Evolutionary conservation across 2,329 filamentous ascomycete species (phyloP).

Genomic region (Sporothrix brasiliensis): DNA sequence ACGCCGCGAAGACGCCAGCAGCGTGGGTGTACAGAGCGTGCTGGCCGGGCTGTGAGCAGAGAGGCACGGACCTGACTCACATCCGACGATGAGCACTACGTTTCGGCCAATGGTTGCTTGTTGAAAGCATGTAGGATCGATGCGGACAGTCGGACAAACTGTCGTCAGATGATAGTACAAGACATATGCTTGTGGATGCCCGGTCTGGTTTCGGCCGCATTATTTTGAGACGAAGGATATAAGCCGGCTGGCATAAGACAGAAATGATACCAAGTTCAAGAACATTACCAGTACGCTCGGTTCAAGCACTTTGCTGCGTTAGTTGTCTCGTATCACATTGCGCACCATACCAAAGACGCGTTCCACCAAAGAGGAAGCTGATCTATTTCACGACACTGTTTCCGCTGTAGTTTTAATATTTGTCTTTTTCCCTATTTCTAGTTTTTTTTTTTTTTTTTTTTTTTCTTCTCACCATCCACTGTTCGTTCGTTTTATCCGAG

Average conservation of each 20-base stretch:
- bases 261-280: constrained; percentile 28
- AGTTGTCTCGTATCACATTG: background rate
- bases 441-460: background rate
- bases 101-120: background rate
- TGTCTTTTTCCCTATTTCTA: background rate
- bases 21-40: constrained; percentile 48
- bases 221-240: background rate
- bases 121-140: background rate
- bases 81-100: background rate
- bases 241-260: background rate
- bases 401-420: constrained; percentile 7
- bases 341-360: background rate
- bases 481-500: constrained; percentile 2
- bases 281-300: background rate
- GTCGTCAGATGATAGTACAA: background rate
- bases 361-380: background rate
- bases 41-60: constrained; percentile 36
- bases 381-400: background rate
- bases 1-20: constrained; percentile 80
- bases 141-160: background rate
- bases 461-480: background rate
- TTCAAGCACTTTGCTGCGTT: background rate
- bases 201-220: constrained; percentile 3
- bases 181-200: background rate
- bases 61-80: background rate